Base-by-base conservation (phyloP, 2,329 filamentous ascomycete species). In the Ophiostoma novo-ulmi region DNA sequence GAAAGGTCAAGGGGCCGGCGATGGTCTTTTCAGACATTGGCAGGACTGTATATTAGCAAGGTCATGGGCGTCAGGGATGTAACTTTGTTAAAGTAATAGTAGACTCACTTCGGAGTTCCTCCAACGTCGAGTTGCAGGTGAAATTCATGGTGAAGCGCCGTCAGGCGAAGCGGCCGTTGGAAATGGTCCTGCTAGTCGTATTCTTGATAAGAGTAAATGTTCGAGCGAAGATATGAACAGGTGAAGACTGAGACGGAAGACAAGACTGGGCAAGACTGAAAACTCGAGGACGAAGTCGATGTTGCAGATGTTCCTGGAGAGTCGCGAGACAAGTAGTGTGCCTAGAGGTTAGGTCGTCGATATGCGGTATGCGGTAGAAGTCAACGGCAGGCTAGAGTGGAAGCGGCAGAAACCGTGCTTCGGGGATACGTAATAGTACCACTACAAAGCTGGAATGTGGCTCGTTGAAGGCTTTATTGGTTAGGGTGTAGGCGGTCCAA, bases 1-100 rank as follows among this genome's bases (percentile, higher is more conserved):
- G 85, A 74, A 88, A 88, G 73, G 82, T 86, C 71, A 87, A 76
- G 67, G 78, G 74, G 39, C 84, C 83, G 69, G 80, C 80, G 72
- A 88, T 78, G 66, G 80, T 77, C 66, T 78, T 78, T 77, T 87
- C 85, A 41, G 82, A 81, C 71, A 79, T 81, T 36, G 79, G 78
- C 70, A 77, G 75, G 74, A 83, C 82, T 84, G 74, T 64, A 20
- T 1, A 70, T 75, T 65, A 71, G 72, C 66, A 70, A 31, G 63
- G 67, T 6, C 22, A 35, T 14, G 69, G 20, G 5, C 8, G 38
- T 17, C 5, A 22, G 63, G 52, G 48, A 5, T 31, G 11, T 20
- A 13, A n/a, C 22, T 11, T 26, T 13, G 11, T 14, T 2, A 61
- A 35, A 31, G 22, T 17, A 63, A 17, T 39, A 48, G 44, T n/a